These are phyloP conservation scores for Angomonas ambiguus DNA, from an alignment of 208 protist species.

Conservation along the genomic window DNA sequence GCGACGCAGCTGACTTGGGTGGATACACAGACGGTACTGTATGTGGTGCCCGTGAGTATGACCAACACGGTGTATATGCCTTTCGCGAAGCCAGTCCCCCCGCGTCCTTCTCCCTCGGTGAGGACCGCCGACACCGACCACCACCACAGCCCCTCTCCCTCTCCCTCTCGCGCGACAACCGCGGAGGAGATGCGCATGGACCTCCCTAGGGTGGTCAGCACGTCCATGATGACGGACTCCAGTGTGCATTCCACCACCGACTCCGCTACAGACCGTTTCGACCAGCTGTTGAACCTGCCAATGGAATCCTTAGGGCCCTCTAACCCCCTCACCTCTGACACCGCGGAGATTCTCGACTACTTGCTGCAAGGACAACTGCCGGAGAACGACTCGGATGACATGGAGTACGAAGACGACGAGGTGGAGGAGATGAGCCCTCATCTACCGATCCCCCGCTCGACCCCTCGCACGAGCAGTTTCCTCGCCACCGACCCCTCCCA, in stretches of 20 bases:
- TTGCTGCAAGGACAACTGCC: slow-evolving; percentile 44
- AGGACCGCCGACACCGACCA: no score
- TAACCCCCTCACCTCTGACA: no score
- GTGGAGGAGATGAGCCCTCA: no score
- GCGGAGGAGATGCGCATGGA: no score
- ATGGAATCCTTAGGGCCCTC: no score
- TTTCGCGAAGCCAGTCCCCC: slow-evolving; percentile 11
- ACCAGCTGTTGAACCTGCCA: no score
- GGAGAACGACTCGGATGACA: not conserved
- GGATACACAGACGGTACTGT: slow-evolving; percentile 58
- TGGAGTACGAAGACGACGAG: no score
- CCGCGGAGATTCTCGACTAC: not conserved
- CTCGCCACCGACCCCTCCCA: slow-evolving; percentile 4
- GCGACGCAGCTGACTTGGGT: slow-evolving; percentile 50
- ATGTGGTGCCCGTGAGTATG: slow-evolving; percentile 68
- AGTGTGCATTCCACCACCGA: not conserved
- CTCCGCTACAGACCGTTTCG: no score
- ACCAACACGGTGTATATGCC: slow-evolving; percentile 66
- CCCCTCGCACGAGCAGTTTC: not conserved
- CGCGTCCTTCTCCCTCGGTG: not conserved
- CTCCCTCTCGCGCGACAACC: no score
- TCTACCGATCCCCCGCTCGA: not conserved
- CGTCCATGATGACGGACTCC: not conserved
- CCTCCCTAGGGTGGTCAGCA: not conserved
- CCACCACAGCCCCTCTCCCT: no score